phyloP scores from a whole-genome alignment of 495 filamentous ascomycete genomes.

The Trichoderma erinaceum region DNA sequence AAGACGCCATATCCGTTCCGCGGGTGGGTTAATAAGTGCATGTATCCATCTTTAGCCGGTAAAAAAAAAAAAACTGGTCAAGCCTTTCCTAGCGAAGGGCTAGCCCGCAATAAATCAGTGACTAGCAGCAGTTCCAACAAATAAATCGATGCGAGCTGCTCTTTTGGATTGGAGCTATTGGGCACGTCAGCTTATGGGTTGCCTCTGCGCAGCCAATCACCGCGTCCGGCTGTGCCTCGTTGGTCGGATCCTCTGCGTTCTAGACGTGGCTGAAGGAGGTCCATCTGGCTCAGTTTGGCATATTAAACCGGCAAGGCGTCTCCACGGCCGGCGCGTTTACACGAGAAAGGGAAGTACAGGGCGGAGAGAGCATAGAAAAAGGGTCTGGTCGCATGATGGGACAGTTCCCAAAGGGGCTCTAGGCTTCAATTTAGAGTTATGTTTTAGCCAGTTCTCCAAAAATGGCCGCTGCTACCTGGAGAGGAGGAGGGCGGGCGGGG shows the following conservation, averaged over 20 bases:
- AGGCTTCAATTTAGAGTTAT: conserved; percentile 8
- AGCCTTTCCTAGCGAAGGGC: not conserved
- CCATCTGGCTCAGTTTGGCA: not conserved
- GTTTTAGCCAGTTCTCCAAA: not conserved
- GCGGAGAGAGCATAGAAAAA: not conserved
- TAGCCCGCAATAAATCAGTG: too few relatives aligned
- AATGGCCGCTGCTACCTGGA: not conserved
- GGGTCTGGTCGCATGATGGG: not conserved
- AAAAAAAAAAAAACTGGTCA: too few relatives aligned
- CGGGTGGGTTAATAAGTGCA: too few relatives aligned
- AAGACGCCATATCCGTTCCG: too few relatives aligned
- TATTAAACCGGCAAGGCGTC: not conserved
- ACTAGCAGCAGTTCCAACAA: too few relatives aligned
- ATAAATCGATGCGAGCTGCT: not conserved
- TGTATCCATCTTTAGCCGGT: too few relatives aligned
- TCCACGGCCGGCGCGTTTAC: too few relatives aligned
- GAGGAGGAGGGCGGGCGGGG: not conserved
- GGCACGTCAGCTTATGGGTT: conserved; percentile 3
- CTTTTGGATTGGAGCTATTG: not conserved
- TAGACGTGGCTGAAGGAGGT: not conserved
- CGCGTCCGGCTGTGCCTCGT: not conserved
- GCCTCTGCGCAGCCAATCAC: not conserved
- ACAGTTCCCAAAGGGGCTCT: too few relatives aligned
- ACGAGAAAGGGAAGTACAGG: not conserved
- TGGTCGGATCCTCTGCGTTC: not conserved